Conservation (phyloP, 169 alveolate genomes). For the Plasmodium gallinaceum region DNA sequence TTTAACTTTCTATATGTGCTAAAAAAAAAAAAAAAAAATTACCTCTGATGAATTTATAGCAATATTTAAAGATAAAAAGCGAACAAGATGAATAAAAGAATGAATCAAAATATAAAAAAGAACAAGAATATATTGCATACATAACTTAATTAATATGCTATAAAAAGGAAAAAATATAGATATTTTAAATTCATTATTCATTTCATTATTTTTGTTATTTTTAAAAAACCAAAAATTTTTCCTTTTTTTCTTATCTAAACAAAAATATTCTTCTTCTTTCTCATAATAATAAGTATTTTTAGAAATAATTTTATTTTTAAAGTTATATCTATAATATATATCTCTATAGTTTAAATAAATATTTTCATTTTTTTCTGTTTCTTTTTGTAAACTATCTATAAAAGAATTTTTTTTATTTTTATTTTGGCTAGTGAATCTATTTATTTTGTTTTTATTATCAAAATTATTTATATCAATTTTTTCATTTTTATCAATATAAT, state of each 20-base stretch:
- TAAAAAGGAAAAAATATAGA: conserved; percentile 73
- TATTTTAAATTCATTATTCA: conserved; percentile 40
- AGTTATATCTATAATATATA: not conserved
- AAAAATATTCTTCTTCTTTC: conserved; percentile 2
- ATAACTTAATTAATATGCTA: conserved; percentile 66
- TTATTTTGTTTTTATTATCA: conserved; percentile 1
- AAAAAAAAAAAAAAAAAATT: not conserved
- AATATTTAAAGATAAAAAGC: conserved; percentile 90
- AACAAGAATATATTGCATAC: conserved; percentile 76
- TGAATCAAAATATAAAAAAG: conserved; percentile 85
- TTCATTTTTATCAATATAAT: not conserved
- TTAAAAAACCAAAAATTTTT: conserved; percentile 13
- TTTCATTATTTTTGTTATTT: conserved; percentile 30
- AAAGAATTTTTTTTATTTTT: not conserved
- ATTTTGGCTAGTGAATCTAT: not conserved
- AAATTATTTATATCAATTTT: not conserved
- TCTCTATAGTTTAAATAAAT: not conserved
- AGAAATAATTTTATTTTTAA: not conserved
- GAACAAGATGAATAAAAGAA: conserved; percentile 88
- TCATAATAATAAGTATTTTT: not conserved
- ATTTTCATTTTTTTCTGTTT: not conserved
- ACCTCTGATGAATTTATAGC: conserved; percentile 93
- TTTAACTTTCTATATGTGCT: not conserved
- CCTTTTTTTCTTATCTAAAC: not conserved
- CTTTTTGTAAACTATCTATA: not conserved